Evolutionary conservation across 805 yeast genomes (phyloP), one percentile per base, ranked within the genome.

Genomic region (Hanseniaspora clermontiae): DNA sequence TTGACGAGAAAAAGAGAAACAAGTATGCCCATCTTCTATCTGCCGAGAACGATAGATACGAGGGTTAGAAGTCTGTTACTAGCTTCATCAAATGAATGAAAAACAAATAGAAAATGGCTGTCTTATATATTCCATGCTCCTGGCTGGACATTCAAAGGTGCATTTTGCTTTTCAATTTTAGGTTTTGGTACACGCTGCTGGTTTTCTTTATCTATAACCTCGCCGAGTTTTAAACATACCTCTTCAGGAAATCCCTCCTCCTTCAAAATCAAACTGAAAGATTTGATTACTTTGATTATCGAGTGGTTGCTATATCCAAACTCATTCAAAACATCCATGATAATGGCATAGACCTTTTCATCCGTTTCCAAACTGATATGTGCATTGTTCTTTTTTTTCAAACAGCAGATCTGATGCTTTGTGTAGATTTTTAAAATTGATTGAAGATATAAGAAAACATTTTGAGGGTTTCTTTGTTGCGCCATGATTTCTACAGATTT

Each of bases 1-100:
- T 71, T 31, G 90, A 86, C 62, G 79, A 75, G 43, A 67, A 68
- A 36, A 64, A 63, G 40, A 71, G 86, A 56, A 77, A 80, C 61
- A 61, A 65, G 43, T 67, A 58, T 53, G 62, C 66, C 5, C 61
- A 57, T 7, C 45, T 69, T n/a, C 50, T 69, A 49, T 68, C 70
- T 57, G 62, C 71, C 10, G 72, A 69, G 57, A 69, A 69, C 52
- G 66, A 61, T 19, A 66, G 71, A 56, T 40, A 37, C 31, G 43
- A 31, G 15, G 40, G 24, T 3, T 52, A 45, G 31, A 24, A 3
- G 8, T 19, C n/a, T 20, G 2, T 24, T 24, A 27, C 27, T 24
- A 24, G 27, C 5, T 3, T 24, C 5, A 24, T 24, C 27, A 24
- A 24, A 24, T 5, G 5, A 4, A 24, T 24, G 5, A 4, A 24